Conservation (phyloP, 2,329 filamentous ascomycete genomes). For the Didymella arachidicola region DNA sequence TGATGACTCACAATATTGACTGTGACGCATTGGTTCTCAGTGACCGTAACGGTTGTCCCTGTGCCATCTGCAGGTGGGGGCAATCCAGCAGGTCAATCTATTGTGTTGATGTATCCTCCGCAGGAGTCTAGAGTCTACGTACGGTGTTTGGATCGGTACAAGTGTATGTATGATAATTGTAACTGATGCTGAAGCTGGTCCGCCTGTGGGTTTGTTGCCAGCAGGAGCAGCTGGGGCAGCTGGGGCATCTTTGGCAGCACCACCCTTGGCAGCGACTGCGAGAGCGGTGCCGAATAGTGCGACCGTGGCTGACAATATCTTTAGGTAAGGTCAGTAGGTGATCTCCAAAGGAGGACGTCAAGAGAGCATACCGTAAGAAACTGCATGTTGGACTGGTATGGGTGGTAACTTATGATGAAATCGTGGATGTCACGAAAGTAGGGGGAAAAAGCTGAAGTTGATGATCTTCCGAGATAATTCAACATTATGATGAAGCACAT, state of each 20-base stretch:
- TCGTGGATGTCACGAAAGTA: no score
- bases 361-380: background rate
- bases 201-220: background rate
- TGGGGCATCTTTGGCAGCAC: background rate
- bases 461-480: background rate
- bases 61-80: constrained; percentile 1
- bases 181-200: constrained; percentile 4
- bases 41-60: background rate
- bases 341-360: background rate
- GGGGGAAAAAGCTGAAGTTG: background rate
- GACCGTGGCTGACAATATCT: background rate
- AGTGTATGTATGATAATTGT: constrained; percentile 3
- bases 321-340: background rate
- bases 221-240: background rate
- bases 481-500: background rate
- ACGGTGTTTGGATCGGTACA: constrained; percentile 1
- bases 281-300: constrained; percentile 4
- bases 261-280: background rate
- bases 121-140: background rate
- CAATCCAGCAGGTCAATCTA: background rate
- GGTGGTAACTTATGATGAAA: background rate
- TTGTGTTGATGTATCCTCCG: no score
- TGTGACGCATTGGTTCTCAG: constrained; percentile 3
- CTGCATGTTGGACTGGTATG: background rate
- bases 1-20: constrained; percentile 1